These are phyloP conservation scores for Agrocybe pediades DNA, from an alignment of 768 basidiomycete genomes.

Conservation along the genomic window DNA sequence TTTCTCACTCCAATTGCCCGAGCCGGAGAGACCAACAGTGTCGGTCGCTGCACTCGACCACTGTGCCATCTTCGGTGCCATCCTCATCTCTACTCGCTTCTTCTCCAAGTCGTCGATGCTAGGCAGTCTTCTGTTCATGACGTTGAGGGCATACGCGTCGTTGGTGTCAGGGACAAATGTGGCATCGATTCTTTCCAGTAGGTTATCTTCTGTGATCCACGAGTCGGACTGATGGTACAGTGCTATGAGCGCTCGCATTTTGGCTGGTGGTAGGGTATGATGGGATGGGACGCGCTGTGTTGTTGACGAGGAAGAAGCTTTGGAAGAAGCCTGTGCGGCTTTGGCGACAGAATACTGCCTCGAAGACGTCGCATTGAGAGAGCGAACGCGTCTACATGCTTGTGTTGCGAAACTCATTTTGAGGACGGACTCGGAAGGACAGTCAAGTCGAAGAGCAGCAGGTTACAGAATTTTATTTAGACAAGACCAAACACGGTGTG, in stretches of 20 bases:
- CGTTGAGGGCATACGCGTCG: constrained; percentile 3
- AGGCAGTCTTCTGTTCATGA: neutral
- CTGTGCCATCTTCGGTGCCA: constrained; percentile 39
- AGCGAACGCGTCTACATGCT: constrained; percentile 12
- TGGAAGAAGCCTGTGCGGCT: constrained; percentile 16
- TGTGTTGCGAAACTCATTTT: constrained; percentile 21
- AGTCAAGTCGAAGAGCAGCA: neutral
- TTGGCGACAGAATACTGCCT: constrained; percentile 12
- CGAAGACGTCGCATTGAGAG: constrained; percentile 9
- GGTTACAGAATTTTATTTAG: neutral
- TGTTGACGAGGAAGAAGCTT: constrained; percentile 18
- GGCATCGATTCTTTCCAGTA: constrained; percentile 62
- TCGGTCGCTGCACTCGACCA: constrained; percentile 26
- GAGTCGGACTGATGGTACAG: constrained; percentile 76
- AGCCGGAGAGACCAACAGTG: neutral
- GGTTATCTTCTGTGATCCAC: constrained; percentile 73
- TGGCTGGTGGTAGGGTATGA: constrained; percentile 49
- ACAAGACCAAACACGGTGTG: neutral
- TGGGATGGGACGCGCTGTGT: too few species aligned
- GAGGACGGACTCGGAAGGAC: neutral
- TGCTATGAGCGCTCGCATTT: constrained; percentile 72
- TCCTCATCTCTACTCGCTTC: constrained; percentile 16
- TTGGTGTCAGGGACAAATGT: constrained; percentile 46
- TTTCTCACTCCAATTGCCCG: constrained; percentile 29
- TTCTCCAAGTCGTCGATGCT: constrained; percentile 24